Evolutionary conservation across 75 land plant species (phyloP).

Genomic region (Chamaecyparis obtusa): DNA sequence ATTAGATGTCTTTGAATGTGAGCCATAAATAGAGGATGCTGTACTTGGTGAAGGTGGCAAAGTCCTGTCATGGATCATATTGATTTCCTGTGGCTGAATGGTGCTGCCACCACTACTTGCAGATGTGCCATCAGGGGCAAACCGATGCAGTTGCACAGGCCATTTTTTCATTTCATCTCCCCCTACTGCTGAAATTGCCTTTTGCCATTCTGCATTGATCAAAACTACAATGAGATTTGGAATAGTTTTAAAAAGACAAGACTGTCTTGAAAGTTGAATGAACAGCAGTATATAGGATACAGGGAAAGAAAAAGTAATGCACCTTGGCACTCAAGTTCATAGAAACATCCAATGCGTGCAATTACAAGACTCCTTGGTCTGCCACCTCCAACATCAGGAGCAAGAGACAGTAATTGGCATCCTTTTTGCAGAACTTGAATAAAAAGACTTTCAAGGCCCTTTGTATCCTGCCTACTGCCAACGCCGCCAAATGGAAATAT

Average conservation of each 20-base stretch:
- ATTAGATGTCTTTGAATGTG: conserved; percentile 57
- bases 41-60: conserved; percentile 69
- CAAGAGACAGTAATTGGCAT: conserved; percentile 64
- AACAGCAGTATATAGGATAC: neutral
- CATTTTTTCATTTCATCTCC: conserved; percentile 85
- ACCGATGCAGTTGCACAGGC: conserved; percentile 82
- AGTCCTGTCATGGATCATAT: conserved; percentile 65
- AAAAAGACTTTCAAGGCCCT: conserved; percentile 72
- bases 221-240: conserved; percentile 7
- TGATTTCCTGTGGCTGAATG: conserved; percentile 70
- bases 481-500: conserved; percentile 87
- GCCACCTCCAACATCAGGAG: conserved; percentile 47
- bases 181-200: conserved; percentile 71
- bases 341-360: conserved; percentile 88
- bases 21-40: conserved; percentile 51
- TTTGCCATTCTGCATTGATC: conserved; percentile 81
- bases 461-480: conserved; percentile 74
- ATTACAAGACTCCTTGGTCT: conserved; percentile 71
- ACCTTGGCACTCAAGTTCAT: conserved; percentile 96
- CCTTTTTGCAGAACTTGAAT: conserved; percentile 87
- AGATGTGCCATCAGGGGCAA: conserved; percentile 41
- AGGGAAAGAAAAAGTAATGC: neutral
- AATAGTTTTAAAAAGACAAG: neutral
- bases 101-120: conserved; percentile 46
- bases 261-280: neutral